Percentiles rank a stretch among this genome's conserved stretches.
Evolutionary conservation across 495 filamentous ascomycete species (phyloP).

Genomic region (Pyrenula aspistea): DNA sequence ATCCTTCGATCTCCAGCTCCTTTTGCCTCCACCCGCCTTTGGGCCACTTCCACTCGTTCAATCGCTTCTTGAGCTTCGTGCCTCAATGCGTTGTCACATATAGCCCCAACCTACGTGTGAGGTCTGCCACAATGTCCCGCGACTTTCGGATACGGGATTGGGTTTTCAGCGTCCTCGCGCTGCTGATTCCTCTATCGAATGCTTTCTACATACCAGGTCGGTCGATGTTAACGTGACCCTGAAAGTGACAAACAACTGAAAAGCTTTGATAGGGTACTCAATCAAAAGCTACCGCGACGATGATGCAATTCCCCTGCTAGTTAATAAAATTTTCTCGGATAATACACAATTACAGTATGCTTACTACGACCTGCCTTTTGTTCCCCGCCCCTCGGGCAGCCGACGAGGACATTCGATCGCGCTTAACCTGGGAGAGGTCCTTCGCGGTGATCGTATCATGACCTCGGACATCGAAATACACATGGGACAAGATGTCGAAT

Average conservation of each 20-base stretch:
- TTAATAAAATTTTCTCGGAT: constrained; percentile 93
- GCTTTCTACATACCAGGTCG: not conserved
- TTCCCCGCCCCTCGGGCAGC: constrained; percentile 69
- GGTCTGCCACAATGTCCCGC: not conserved
- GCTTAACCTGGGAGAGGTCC: constrained; percentile 84
- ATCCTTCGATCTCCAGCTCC: too few species aligned
- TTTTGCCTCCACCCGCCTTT: not conserved
- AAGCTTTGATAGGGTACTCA: constrained; percentile 43
- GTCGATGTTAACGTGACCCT: not conserved
- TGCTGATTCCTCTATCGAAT: not conserved
- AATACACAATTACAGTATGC: constrained; percentile 88
- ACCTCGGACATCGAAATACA: constrained; percentile 77
- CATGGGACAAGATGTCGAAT: constrained; percentile 72
- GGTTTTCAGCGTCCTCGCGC: not conserved
- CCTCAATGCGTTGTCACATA: not conserved
- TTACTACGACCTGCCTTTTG: constrained; percentile 86
- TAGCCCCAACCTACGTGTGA: not conserved
- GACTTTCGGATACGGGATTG: not conserved
- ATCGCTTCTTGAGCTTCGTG: not conserved
- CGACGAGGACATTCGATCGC: constrained; percentile 68
- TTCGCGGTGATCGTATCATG: constrained; percentile 83
- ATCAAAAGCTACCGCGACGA: constrained; percentile 71
- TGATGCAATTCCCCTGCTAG: constrained; percentile 75
- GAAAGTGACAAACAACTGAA: constrained; percentile 10
- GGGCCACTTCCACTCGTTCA: not conserved